phyloP scores from a whole-genome alignment of 1,139 yeast species.

The Saccharomycopsis crataegensis region DNA sequence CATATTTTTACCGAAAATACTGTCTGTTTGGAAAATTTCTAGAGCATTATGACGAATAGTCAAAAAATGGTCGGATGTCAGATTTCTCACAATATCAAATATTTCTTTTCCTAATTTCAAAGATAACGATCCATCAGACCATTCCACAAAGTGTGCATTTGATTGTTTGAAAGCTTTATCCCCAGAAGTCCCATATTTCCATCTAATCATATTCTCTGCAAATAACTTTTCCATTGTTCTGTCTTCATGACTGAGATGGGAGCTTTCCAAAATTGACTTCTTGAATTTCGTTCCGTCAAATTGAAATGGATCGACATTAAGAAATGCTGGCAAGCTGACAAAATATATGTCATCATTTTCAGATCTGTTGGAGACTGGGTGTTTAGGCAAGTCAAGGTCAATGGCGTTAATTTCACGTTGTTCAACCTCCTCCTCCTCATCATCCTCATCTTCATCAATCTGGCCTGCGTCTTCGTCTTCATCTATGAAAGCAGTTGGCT shows the following conservation, averaged over 20 bases:
- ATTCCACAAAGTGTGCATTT: constrained; percentile 80
- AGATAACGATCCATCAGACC: constrained; percentile 91
- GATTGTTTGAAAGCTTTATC: constrained; percentile 72
- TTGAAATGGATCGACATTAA: constrained; percentile 78
- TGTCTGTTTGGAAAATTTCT: constrained; percentile 58
- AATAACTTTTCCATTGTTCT: constrained; percentile 16
- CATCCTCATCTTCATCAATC: constrained; percentile 29
- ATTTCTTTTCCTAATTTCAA: constrained; percentile 81
- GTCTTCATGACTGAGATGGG: constrained; percentile 13
- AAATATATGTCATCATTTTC: constrained; percentile 40
- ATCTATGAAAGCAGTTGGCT: constrained; percentile 17
- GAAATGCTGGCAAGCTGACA: constrained; percentile 73
- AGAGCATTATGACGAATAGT: constrained; percentile 66
- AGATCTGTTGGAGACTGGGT: constrained; percentile 44
- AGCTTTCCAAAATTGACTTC: constrained; percentile 24
- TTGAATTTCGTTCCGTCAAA: constrained; percentile 72
- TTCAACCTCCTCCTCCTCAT: constrained; percentile 31
- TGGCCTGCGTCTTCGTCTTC: constrained; percentile 29
- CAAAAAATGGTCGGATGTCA: constrained; percentile 66
- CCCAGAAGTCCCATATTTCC: constrained; percentile 45
- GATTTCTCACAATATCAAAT: constrained; percentile 66
- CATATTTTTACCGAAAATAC: constrained; percentile 45
- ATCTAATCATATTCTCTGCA: constrained; percentile 19
- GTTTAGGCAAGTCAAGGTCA: constrained; percentile 68
- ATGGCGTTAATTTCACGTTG: constrained; percentile 40